A percentile compares a stretch with the other conserved stretches of the same genome.
These are phyloP conservation scores for Endogone sp. DNA, from an alignment of 192 early-diverging fungal species.

Conservation along the genomic window DNA sequence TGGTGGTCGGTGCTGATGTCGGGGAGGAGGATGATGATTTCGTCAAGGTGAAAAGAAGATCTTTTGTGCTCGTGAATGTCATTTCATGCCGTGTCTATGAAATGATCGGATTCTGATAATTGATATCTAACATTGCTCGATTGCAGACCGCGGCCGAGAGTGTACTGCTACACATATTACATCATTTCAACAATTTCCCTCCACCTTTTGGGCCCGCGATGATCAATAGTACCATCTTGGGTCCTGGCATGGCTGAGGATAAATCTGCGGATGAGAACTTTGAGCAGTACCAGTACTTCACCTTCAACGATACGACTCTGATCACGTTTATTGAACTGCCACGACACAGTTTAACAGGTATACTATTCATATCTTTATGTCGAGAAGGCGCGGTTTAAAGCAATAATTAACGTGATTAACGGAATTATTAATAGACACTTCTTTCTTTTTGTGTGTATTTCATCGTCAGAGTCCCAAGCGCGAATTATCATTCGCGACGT, in stretches of 20 bases:
- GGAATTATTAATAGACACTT: too few relatives aligned
- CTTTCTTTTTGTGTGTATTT: background rate
- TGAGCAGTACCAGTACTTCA: slow-evolving; percentile 63
- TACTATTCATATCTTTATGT: too few relatives aligned
- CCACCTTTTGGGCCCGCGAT: slow-evolving; percentile 57
- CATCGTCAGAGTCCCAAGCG: slow-evolving; percentile 35
- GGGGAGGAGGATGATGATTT: slow-evolving; percentile 18
- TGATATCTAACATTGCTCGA: background rate
- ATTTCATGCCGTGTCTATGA: background rate
- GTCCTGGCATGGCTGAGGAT: slow-evolving; percentile 27
- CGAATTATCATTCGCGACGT: slow-evolving; percentile 70
- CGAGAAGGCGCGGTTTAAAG: too few relatives aligned
- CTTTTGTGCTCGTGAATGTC: background rate
- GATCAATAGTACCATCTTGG: slow-evolving; percentile 38
- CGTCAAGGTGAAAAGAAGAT: slow-evolving; percentile 18
- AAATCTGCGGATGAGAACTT: slow-evolving; percentile 30
- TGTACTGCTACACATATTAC: slow-evolving; percentile 62
- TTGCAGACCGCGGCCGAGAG: slow-evolving; percentile 65
- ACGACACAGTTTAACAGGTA: slow-evolving; percentile 33
- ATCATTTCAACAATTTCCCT: slow-evolving; percentile 66
- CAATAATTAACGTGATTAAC: too few relatives aligned
- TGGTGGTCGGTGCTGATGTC: slow-evolving; percentile 2
- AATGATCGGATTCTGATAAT: background rate
- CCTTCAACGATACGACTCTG: slow-evolving; percentile 67
- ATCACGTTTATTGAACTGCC: slow-evolving; percentile 69